Percentiles rank a stretch among this genome's conserved stretches.
These are phyloP conservation scores for Hydnomerulius pinastri DNA, from an alignment of 768 basidiomycete species.

Conservation along the genomic window DNA sequence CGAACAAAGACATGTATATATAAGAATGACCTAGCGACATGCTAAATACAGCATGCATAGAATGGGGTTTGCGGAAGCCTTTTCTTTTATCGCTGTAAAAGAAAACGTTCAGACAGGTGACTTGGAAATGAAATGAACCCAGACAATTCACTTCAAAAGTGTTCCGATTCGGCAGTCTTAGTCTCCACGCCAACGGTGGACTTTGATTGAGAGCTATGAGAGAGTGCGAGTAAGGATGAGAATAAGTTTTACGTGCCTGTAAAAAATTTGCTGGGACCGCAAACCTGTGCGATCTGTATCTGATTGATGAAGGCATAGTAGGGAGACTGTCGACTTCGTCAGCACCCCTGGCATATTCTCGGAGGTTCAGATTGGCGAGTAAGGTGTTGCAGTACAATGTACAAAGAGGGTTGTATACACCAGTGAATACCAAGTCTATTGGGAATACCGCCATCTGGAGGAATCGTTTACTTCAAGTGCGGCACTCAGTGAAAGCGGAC, in stretches of 20 bases:
- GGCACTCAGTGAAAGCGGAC: not conserved
- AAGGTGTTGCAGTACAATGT: conserved; percentile 25
- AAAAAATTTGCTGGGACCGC: not conserved
- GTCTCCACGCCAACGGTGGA: not conserved
- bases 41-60: no score
- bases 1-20: no score
- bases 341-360: not conserved
- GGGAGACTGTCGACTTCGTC: not conserved
- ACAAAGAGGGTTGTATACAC: conserved; percentile 21
- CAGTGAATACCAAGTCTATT: not conserved
- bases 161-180: not conserved
- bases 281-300: not conserved
- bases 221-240: not conserved
- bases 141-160: not conserved
- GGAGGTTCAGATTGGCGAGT: conserved; percentile 20
- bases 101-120: not conserved
- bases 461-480: not conserved
- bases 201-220: not conserved
- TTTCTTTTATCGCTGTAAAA: not conserved
- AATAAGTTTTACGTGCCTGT: not conserved
- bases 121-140: not conserved
- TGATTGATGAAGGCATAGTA: not conserved
- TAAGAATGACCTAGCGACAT: no score
- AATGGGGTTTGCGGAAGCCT: not conserved
- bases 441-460: not conserved